phyloP scores from a whole-genome alignment of 2,329 filamentous ascomycete species.

The Gaeumannomyces sp. region DNA sequence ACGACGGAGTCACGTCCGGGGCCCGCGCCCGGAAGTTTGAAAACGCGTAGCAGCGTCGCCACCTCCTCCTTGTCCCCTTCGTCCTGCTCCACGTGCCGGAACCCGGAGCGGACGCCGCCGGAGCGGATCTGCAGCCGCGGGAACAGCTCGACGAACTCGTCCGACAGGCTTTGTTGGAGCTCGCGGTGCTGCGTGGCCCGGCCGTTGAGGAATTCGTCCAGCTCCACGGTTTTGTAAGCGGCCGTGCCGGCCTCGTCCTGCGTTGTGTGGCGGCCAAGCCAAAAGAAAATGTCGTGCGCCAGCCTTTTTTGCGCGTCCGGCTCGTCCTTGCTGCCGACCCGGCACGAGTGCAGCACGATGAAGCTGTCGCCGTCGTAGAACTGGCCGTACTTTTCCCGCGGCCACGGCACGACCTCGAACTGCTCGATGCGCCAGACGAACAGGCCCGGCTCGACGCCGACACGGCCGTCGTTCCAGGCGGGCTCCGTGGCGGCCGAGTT shows the following conservation, averaged over 20 bases:
- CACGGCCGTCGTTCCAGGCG: slow-evolving; percentile 55
- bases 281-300: slow-evolving; percentile 63
- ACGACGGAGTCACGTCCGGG: slow-evolving; percentile 44
- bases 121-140: slow-evolving; percentile 51
- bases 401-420: slow-evolving; percentile 59
- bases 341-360: slow-evolving; percentile 56
- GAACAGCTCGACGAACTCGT: slow-evolving; percentile 56
- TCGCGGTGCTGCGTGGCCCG: slow-evolving; percentile 60
- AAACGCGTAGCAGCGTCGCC: slow-evolving; percentile 53
- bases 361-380: slow-evolving; percentile 66
- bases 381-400: slow-evolving; percentile 47
- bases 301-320: slow-evolving; percentile 23
- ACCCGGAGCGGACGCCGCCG: slow-evolving; percentile 57
- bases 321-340: slow-evolving; percentile 36
- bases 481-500: slow-evolving; percentile 59
- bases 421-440: slow-evolving; percentile 62
- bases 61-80: slow-evolving; percentile 34
- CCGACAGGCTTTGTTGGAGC: slow-evolving; percentile 51
- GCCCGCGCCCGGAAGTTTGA: slow-evolving; percentile 49
- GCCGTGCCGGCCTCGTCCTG: slow-evolving; percentile 65
- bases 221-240: slow-evolving; percentile 65
- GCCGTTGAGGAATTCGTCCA: slow-evolving; percentile 60
- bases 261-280: slow-evolving; percentile 58
- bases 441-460: slow-evolving; percentile 49
- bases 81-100: slow-evolving; percentile 51